Base-by-base conservation (phyloP, 164 flowering plant genomes). In the Stephania cephalantha region DNA sequence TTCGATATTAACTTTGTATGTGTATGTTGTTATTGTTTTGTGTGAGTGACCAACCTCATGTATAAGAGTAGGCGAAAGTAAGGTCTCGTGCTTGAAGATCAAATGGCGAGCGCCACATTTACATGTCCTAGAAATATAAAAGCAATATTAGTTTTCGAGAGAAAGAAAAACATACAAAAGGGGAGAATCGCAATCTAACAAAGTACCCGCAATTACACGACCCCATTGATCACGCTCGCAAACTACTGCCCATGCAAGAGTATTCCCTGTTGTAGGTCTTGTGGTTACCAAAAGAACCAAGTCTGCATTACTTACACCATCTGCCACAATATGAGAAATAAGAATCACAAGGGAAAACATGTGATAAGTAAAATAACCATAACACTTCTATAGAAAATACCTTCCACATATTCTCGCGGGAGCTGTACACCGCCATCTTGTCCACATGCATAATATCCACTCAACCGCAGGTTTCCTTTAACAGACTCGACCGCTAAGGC, bases 141-240 rank as follows among this genome's bases (percentile, higher is more conserved):
- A 44, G 20, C 8, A 44, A n/a, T n/a, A 20, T 72, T 35, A 68
- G 68, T 58, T 9, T 46, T 73, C n/a, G n/a, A 31, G 29, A 61
- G 22, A 70, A 13, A 8, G 15, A 17, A 15, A 70, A 66, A 4
- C 55, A 6, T 1, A 46, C 25, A 58, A n/a, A 30, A 46, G 48
- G 10, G 20, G 65, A 22, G 65, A 63, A 66, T 5, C 25, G 18
- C 9, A 66, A 68, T 25, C 20, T 50, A 6, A 30, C 13, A 64
- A 53, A 61, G 71, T 88, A 94, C 99, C 99, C 61, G 99, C 99
- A 81, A 96, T 88, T 68, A 98, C 99, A 87, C 99, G 98, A 10
- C 99, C 99, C 99, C 99, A 96, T 72, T 96, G 99, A 87, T 95
- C 98, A 73, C 99, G 97, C 77, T 96, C 99, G 76, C 99, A 96